A percentile compares a stretch with the other conserved stretches of the same genome.
These are phyloP conservation scores for Candida pseudoviswanathii DNA, from an alignment of 1,139 yeast genomes.

Conservation along the genomic window DNA sequence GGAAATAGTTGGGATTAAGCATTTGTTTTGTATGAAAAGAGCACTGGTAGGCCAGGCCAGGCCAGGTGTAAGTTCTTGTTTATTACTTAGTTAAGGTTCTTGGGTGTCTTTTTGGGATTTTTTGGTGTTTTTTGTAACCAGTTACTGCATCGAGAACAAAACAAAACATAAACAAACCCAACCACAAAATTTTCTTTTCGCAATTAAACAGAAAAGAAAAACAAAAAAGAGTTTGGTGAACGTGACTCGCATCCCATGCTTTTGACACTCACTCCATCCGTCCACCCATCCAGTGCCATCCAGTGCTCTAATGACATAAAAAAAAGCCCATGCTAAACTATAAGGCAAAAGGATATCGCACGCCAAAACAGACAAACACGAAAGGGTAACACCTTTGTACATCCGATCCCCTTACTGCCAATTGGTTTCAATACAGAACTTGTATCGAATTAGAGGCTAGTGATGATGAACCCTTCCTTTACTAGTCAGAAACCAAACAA, in stretches of 20 bases:
- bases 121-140: constrained; percentile 1
- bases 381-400: no score
- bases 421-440: not conserved
- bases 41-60: no score
- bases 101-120: not conserved
- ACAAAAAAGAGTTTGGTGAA: not conserved
- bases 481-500: not conserved
- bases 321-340: no score
- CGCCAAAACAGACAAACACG: no score
- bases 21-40: no score
- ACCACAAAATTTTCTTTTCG: not conserved
- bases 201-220: not conserved
- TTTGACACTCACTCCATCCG: no score
- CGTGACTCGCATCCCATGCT: not conserved
- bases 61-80: not conserved
- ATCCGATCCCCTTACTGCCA: no score
- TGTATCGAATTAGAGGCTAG: not conserved
- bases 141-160: not conserved
- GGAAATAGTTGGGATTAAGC: not conserved
- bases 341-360: no score
- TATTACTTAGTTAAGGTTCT: not conserved
- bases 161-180: constrained; percentile 1
- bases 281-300: no score
- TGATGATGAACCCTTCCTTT: not conserved
- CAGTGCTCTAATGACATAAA: no score